Base-by-base conservation (phyloP, 78 protist genomes). In the Blattamonas nauphoetae region DNA sequence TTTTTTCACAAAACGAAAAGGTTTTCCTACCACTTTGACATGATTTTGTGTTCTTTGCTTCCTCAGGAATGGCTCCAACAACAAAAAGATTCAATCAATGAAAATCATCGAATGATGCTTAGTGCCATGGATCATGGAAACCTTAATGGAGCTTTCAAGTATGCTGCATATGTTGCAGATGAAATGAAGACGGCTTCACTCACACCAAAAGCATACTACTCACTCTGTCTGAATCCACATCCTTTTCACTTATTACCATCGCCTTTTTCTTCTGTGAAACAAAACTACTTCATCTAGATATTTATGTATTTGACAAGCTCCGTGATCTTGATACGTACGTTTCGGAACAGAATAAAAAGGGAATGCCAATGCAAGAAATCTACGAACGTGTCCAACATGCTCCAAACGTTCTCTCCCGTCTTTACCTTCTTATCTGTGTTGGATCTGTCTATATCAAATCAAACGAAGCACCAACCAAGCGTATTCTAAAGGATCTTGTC, bases 311-410 rank as follows among this genome's bases (percentile, higher is more conserved):
- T 11, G 95, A 93, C 45, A 94, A 95, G 88, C 91, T 97, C 46
- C 81, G 91, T 11, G 78, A 91, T 44, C 92, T 97, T 1, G 96
- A 96, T 88, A 64, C 71, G 81, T 89, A 46, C 88, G 93, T 96
- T 77, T 11, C 34, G 38, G 97, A 96, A 6, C 92, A 92, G 77
- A 78, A 87, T n/a, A 0, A 3, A 6, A 32, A 55, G 32, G 93
- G 96, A 33, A 85, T 85, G 43, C 43, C 55, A 36, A 89, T 95
- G 88, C 83, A 85, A 33, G 96, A 95, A 64, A 90, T 96, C 44
- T 96, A 96, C 89, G 97, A 96, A 89, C 85, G 94, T 6, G 99
- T 96, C 6, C 99, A 97, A 92, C 95, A 96, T 80, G 94, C 97
- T 0, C 97, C 96, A 36, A 95, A 95, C 91, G 94, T 97, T 44